Evolutionary conservation across 1,284 basidiomycete genomes (phyloP).

Genomic region (Ganoderma sinense): DNA sequence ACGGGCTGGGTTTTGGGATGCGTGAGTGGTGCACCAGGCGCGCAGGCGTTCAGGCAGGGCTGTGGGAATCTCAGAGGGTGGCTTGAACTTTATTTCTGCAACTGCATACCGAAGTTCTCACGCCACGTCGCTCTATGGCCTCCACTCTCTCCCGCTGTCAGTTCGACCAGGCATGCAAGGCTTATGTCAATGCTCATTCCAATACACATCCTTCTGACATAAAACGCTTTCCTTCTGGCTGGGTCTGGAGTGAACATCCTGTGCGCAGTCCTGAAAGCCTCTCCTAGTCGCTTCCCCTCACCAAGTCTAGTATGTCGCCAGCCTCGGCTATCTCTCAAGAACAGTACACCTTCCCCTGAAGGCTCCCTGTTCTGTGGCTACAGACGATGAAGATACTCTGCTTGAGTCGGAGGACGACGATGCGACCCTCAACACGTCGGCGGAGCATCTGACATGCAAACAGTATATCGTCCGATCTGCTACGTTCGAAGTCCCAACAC

Average conservation of each 20-base stretch:
- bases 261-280: conserved; percentile 45
- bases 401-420: conserved; percentile 21
- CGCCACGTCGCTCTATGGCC: conserved; percentile 50
- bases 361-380: not conserved
- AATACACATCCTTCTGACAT: conserved; percentile 13
- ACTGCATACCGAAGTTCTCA: conserved; percentile 43
- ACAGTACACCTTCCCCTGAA: conserved; percentile 31
- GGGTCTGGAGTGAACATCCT: conserved; percentile 64
- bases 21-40: conserved; percentile 40
- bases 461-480: conserved; percentile 78
- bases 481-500: conserved; percentile 78
- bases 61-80: conserved; percentile 40
- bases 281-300: conserved; percentile 17
- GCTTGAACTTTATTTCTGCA: conserved; percentile 50
- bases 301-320: conserved; percentile 41
- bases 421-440: conserved; percentile 16
- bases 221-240: conserved; percentile 38
- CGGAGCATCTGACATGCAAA: conserved; percentile 47
- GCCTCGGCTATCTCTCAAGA: conserved; percentile 59
- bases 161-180: conserved; percentile 68
- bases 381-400: conserved; percentile 5
- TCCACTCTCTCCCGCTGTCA: conserved; percentile 57
- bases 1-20: conserved; percentile 56
- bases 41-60: conserved; percentile 25
- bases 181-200: conserved; percentile 27